Conservation (phyloP, 2,329 filamentous ascomycete species). For the Pezicula radicicola region DNA sequence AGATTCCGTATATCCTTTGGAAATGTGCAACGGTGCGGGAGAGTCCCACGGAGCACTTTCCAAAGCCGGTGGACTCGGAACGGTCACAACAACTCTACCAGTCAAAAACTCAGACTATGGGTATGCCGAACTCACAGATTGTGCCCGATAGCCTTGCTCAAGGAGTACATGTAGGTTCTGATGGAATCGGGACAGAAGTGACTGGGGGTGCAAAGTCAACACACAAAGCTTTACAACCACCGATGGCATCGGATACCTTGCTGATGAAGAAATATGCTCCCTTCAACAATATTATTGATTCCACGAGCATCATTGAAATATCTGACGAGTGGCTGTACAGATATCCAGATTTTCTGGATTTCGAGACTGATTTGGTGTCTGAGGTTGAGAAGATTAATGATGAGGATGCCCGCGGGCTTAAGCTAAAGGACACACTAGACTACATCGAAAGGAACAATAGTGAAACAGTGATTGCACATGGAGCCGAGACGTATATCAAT, state of each 20-base stretch:
- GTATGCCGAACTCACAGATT: too few relatives aligned
- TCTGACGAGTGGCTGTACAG: not conserved
- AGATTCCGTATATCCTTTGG: not conserved
- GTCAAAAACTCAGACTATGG: too few relatives aligned
- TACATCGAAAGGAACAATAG: not conserved
- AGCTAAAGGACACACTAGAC: not conserved
- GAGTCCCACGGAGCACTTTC: not conserved
- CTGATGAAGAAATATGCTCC: not conserved
- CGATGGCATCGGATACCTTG: not conserved
- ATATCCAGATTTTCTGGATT: not conserved
- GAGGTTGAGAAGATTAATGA: not conserved
- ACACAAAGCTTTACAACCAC: not conserved
- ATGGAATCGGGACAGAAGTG: too few relatives aligned
- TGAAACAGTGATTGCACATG: not conserved
- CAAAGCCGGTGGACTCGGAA: not conserved
- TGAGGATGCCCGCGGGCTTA: not conserved
- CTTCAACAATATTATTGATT: not conserved
- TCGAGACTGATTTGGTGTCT: not conserved
- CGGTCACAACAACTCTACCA: not conserved
- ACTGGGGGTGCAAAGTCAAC: too few relatives aligned
- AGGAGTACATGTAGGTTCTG: too few relatives aligned
- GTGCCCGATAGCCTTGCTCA: too few relatives aligned
- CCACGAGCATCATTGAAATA: not conserved
- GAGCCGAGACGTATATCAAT: not conserved
- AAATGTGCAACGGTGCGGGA: not conserved